Conservation (phyloP, 805 yeast species). For the Ogataea ramenticola region DNA sequence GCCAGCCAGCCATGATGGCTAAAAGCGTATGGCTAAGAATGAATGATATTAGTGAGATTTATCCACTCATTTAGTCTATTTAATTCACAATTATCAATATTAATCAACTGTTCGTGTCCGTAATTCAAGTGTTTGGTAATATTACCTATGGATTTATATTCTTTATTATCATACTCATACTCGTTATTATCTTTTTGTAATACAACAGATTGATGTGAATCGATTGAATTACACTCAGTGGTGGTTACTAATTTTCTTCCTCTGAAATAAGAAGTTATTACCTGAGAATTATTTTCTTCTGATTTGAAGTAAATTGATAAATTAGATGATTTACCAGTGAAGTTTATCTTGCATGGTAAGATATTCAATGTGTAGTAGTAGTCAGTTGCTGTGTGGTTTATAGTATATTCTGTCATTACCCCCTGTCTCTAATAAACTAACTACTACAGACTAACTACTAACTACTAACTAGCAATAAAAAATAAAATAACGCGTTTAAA, state of each 20-base stretch:
- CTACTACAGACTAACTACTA: too few species aligned
- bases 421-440: too few species aligned
- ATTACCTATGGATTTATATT: too few species aligned
- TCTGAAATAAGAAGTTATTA: neutral
- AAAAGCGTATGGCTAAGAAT: neutral
- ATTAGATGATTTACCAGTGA: conserved; percentile 11
- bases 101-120: neutral
- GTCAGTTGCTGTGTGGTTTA: neutral
- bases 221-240: too few species aligned
- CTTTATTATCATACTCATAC: too few species aligned
- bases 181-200: too few species aligned
- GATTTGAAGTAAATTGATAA: conserved; percentile 10
- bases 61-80: conserved; percentile 1
- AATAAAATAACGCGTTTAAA: too few species aligned
- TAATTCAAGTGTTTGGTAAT: neutral
- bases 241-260: neutral
- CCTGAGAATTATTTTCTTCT: neutral
- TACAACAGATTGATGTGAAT: too few species aligned
- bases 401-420: too few species aligned
- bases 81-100: neutral
- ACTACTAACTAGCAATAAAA: too few species aligned
- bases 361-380: conserved; percentile 1
- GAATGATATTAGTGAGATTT: neutral
- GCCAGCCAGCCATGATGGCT: too few species aligned
- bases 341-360: conserved; percentile 20